These are phyloP conservation scores for Boletus tylopilopsis DNA, from an alignment of 768 basidiomycete genomes.

Conservation along the genomic window DNA sequence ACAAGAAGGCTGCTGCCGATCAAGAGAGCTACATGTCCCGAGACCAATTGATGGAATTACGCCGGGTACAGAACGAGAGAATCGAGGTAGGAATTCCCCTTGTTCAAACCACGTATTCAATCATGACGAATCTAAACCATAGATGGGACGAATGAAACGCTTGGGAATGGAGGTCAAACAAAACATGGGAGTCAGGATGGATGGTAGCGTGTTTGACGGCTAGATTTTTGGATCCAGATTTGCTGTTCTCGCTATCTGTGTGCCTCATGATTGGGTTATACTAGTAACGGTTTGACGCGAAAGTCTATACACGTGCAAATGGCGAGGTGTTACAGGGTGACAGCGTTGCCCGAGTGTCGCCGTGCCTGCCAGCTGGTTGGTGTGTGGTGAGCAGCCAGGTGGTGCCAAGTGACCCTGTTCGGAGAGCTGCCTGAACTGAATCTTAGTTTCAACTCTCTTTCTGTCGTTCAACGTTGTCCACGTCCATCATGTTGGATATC, in stretches of 20 bases:
- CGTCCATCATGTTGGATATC: constrained; percentile 46
- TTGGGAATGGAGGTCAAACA: constrained; percentile 87
- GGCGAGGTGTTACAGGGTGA: constrained; percentile 13
- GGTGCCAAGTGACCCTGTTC: too few species aligned
- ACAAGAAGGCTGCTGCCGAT: constrained; percentile 66
- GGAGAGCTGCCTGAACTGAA: too few species aligned
- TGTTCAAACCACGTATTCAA: background rate
- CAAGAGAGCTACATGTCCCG: constrained; percentile 71
- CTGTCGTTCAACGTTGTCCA: constrained; percentile 7
- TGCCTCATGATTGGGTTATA: constrained; percentile 1
- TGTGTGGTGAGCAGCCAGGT: constrained; percentile 2
- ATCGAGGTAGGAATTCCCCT: constrained; percentile 52
- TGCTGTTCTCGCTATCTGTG: background rate
- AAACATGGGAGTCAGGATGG: constrained; percentile 86
- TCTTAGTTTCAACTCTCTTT: constrained; percentile 10
- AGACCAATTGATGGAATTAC: constrained; percentile 77
- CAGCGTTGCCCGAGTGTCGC: background rate
- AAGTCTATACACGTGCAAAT: constrained; percentile 5
- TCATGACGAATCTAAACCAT: background rate
- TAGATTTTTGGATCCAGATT: constrained; percentile 5
- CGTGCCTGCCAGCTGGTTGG: constrained; percentile 1
- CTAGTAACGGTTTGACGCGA: background rate
- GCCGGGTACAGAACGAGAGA: constrained; percentile 82
- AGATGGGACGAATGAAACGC: constrained; percentile 81
- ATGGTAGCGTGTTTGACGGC: constrained; percentile 59